phyloP scores from a whole-genome alignment of 2,329 filamentous ascomycete genomes.

The Sordariomycetes sp. region DNA sequence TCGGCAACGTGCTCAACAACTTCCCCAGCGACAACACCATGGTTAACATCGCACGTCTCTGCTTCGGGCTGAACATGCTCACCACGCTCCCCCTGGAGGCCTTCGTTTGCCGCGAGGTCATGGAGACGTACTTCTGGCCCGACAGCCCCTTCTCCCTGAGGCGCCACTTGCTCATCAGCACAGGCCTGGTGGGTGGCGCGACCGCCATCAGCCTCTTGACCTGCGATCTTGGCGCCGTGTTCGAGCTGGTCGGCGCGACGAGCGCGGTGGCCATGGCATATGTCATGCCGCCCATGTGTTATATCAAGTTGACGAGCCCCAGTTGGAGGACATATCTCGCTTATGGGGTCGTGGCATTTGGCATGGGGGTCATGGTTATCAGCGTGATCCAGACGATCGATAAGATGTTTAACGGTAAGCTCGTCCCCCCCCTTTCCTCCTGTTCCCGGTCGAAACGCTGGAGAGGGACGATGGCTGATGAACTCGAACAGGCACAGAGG shows the following conservation, averaged over 20 bases:
- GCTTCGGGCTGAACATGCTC: conserved; percentile 97
- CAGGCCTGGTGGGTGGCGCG: conserved; percentile 68
- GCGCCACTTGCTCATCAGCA: conserved; percentile 81
- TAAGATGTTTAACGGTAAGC: conserved; percentile 52
- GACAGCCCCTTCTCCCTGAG: conserved; percentile 69
- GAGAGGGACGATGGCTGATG: not conserved
- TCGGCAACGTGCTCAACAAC: conserved; percentile 97
- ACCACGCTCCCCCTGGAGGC: conserved; percentile 93
- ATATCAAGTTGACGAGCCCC: conserved; percentile 79
- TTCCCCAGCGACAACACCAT: conserved; percentile 84
- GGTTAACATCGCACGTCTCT: conserved; percentile 90
- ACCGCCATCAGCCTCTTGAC: conserved; percentile 74
- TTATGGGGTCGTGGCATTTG: conserved; percentile 67
- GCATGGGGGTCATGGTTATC: conserved; percentile 69
- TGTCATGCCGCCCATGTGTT: conserved; percentile 89
- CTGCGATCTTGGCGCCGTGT: conserved; percentile 88
- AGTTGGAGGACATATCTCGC: conserved; percentile 67
- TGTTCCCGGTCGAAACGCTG: not conserved
- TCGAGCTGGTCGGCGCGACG: conserved; percentile 92
- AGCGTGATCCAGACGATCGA: conserved; percentile 63
- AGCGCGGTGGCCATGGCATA: conserved; percentile 92
- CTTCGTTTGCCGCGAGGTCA: conserved; percentile 95
- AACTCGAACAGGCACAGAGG: conserved; percentile 2
- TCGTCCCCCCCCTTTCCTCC: not conserved
- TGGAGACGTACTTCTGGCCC: conserved; percentile 73